Conservation (phyloP, 768 basidiomycete genomes). For the Ramaria rubella region DNA sequence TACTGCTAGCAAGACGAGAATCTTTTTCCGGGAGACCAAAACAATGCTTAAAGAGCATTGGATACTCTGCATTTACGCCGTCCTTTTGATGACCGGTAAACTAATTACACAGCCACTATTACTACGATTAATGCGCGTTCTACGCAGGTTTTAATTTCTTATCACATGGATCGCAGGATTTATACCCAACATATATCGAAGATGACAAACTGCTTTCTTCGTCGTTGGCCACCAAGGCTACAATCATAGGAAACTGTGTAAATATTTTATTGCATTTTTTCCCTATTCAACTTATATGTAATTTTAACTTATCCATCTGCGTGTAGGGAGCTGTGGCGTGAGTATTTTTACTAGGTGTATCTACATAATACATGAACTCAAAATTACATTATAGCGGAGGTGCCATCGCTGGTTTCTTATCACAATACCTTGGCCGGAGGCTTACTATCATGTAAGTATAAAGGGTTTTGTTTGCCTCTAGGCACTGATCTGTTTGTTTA, state of each 20-base stretch:
- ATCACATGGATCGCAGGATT: conserved; percentile 68
- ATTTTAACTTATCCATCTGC: neutral
- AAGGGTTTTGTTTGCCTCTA: neutral
- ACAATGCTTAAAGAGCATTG: conserved; percentile 79
- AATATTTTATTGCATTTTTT: conserved; percentile 16
- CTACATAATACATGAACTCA: neutral
- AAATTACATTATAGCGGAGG: conserved; percentile 43
- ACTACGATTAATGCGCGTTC: neutral
- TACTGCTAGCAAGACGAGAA: conserved; percentile 47
- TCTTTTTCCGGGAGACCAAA: conserved; percentile 67
- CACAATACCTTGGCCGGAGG: conserved; percentile 77
- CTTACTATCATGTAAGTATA: conserved; percentile 57
- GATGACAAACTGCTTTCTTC: conserved; percentile 52
- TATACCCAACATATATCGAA: conserved; percentile 76
- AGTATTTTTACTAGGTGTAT: conserved; percentile 16
- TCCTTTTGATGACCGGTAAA: conserved; percentile 66
- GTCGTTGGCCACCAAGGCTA: conserved; percentile 60
- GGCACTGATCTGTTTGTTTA: conserved; percentile 21
- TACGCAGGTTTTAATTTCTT: conserved; percentile 63
- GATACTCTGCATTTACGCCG: conserved; percentile 75
- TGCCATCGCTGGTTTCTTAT: conserved; percentile 59
- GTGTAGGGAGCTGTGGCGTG: conserved; percentile 39
- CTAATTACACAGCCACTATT: neutral
- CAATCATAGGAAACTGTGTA: conserved; percentile 74
- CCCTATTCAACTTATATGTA: neutral